phyloP scores from a whole-genome alignment of 768 basidiomycete genomes.

The Lactifluus rugatus region DNA sequence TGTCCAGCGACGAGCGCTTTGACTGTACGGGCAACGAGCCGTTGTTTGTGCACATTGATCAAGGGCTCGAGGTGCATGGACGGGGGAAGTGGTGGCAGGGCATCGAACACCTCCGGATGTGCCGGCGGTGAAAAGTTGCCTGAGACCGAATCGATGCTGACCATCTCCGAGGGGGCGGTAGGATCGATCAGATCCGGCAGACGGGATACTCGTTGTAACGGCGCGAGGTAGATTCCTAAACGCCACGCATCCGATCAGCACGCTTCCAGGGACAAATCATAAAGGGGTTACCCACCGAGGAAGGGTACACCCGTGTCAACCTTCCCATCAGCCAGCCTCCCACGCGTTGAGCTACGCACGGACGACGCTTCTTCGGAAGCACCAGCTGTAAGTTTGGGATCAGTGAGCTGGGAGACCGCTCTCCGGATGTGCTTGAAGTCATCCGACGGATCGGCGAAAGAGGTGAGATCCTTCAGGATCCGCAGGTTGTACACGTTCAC shows the following conservation, averaged over 20 bases:
- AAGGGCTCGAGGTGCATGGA: conserved; percentile 77
- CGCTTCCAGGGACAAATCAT: background rate
- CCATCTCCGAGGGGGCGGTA: conserved; percentile 60
- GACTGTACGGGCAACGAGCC: conserved; percentile 70
- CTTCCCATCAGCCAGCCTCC: conserved; percentile 32
- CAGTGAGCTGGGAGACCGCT: conserved; percentile 51
- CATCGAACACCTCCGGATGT: conserved; percentile 71
- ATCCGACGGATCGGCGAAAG: conserved; percentile 49
- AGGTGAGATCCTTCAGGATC: conserved; percentile 61
- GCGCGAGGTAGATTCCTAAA: conserved; percentile 67
- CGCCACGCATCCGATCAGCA: background rate
- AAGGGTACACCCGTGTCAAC: conserved; percentile 69
- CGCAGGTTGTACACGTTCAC: conserved; percentile 63
- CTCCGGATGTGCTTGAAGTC: conserved; percentile 71
- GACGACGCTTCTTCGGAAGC: conserved; percentile 41
- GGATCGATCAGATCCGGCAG: conserved; percentile 80
- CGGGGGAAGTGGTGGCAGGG: conserved; percentile 59
- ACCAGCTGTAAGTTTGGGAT: conserved; percentile 51
- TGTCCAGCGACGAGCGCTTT: conserved; percentile 75
- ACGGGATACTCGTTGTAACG: conserved; percentile 51
- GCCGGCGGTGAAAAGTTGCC: conserved; percentile 58
- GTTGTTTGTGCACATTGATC: conserved; percentile 85
- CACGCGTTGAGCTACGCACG: conserved; percentile 28
- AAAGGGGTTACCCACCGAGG: conserved; percentile 44
- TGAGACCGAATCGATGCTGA: conserved; percentile 53